These are phyloP conservation scores for Chlorencoelia australis DNA, from an alignment of 2,329 filamentous ascomycete genomes.

Conservation along the genomic window DNA sequence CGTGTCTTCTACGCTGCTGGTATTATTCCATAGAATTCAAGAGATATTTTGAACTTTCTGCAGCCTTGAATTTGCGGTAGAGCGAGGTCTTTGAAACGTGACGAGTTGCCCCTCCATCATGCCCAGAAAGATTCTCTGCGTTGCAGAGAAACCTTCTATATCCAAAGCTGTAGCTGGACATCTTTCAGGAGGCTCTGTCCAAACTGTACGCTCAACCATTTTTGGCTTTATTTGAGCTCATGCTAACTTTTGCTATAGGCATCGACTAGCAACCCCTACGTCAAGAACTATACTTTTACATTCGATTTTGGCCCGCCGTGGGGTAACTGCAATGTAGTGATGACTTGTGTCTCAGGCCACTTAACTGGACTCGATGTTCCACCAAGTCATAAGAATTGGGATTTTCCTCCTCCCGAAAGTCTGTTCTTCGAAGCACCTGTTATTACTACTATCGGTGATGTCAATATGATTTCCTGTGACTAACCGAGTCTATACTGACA, in stretches of 20 bases:
- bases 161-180: constrained; percentile 89
- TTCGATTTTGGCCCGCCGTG: constrained; percentile 77
- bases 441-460: constrained; percentile 54
- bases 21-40: no score
- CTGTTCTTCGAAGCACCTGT: constrained; percentile 73
- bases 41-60: no score
- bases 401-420: constrained; percentile 63
- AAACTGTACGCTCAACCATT: constrained; percentile 47
- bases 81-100: no score
- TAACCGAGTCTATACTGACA: no score
- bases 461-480: constrained; percentile 30
- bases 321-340: constrained; percentile 76
- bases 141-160: constrained; percentile 87
- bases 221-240: not conserved
- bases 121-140: constrained; percentile 52
- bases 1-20: no score
- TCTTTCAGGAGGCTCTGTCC: constrained; percentile 65
- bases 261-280: constrained; percentile 43
- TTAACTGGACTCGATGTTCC: constrained; percentile 74
- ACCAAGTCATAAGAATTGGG: constrained; percentile 61
- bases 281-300: constrained; percentile 90
- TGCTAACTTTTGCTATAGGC: constrained; percentile 16
- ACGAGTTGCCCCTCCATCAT: no score
- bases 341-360: constrained; percentile 90
- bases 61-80: no score